A percentile compares a stretch with the other conserved stretches of the same genome.
These are phyloP conservation scores for Trametes maxima DNA, from an alignment of 768 basidiomycete species.

Conservation along the genomic window DNA sequence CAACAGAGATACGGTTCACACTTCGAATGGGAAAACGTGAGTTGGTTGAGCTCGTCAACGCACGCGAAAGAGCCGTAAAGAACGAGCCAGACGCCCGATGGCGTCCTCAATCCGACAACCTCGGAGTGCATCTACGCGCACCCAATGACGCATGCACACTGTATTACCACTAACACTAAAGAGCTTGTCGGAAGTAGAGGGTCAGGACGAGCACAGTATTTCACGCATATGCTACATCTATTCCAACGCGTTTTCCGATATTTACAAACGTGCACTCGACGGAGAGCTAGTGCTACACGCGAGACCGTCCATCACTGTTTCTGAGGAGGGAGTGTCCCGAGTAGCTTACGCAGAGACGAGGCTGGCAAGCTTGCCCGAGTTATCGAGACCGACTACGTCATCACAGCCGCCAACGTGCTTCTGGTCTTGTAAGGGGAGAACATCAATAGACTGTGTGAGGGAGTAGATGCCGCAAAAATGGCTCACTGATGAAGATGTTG, in stretches of 20 bases:
- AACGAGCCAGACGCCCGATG: no score
- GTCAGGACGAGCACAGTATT: not conserved
- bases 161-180: no score
- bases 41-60: not conserved
- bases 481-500: slow-evolving; percentile 72
- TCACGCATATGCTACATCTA: not conserved
- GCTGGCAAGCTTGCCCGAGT: slow-evolving; percentile 29
- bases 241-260: not conserved
- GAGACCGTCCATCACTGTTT: not conserved
- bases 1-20: no score
- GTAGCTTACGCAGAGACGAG: slow-evolving; percentile 27
- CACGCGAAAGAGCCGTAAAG: no score
- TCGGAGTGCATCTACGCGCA: no score
- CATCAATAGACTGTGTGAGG: not conserved
- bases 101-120: no score
- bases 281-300: not conserved
- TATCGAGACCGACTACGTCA: slow-evolving; percentile 28
- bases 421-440: slow-evolving; percentile 39
- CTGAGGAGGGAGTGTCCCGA: not conserved
- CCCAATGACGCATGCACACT: no score
- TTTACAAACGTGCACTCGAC: slow-evolving; percentile 11
- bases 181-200: no score
- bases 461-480: not conserved
- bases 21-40: not conserved
- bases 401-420: slow-evolving; percentile 54